Percentiles rank a stretch among this genome's conserved stretches.
phyloP scores from a whole-genome alignment of 139 green algal genomes.

The Spirogloea muscicola region DNA sequence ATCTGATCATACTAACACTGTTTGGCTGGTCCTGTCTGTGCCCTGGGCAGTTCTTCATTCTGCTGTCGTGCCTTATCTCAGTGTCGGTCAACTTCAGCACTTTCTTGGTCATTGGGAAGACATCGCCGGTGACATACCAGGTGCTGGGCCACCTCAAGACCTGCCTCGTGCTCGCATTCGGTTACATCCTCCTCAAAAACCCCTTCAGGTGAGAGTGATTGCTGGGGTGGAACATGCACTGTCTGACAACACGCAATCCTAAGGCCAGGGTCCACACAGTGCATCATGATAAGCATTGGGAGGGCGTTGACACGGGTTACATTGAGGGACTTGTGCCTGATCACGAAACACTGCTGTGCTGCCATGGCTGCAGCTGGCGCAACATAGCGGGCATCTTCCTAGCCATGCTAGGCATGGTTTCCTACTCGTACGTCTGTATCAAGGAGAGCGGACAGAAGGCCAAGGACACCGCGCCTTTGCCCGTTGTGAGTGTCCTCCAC shows the following conservation, averaged over 20 bases:
- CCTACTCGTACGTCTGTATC: constrained; percentile 41
- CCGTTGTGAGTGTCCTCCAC: not conserved
- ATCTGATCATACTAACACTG: too few relatives aligned
- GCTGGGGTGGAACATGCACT: too few relatives aligned
- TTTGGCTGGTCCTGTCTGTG: not conserved
- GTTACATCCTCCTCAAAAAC: constrained; percentile 47
- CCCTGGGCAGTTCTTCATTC: constrained; percentile 28
- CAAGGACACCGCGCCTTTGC: not conserved
- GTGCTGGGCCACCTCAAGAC: constrained; percentile 59
- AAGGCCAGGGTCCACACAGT: too few relatives aligned
- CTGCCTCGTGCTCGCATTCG: constrained; percentile 50
- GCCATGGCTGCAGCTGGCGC: too few relatives aligned
- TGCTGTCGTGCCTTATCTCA: constrained; percentile 49
- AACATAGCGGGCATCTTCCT: constrained; percentile 52
- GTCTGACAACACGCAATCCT: too few relatives aligned
- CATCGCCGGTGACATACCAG: constrained; percentile 49
- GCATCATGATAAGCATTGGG: too few relatives aligned
- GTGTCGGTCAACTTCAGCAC: constrained; percentile 55
- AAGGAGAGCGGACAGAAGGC: constrained; percentile 12
- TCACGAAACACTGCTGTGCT: too few relatives aligned
- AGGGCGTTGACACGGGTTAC: too few relatives aligned
- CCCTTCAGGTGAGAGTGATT: too few relatives aligned
- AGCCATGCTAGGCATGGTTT: constrained; percentile 52
- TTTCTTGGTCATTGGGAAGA: constrained; percentile 59
- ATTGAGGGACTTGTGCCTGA: too few relatives aligned